phyloP scores from a whole-genome alignment of 2,329 filamentous ascomycete species.

The Pestalotiopsis sp. region DNA sequence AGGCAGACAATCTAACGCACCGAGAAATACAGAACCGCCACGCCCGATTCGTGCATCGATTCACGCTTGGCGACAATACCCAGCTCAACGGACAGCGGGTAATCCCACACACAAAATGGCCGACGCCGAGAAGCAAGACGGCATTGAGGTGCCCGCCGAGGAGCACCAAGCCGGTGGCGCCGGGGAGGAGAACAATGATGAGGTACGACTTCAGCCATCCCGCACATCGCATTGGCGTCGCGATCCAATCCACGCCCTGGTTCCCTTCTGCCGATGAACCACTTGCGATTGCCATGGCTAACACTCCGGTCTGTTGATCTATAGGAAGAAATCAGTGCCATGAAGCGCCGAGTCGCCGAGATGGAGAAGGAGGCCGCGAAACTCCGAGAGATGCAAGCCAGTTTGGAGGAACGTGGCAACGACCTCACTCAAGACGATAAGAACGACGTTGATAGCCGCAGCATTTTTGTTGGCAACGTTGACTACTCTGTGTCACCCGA shows the following conservation, averaged over 20 bases:
- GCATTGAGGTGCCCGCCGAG: constrained; percentile 29
- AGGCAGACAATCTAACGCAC: background rate
- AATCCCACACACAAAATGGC: constrained; percentile 23
- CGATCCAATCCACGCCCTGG: constrained; percentile 18
- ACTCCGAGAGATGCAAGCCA: constrained; percentile 83
- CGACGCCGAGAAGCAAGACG: constrained; percentile 29
- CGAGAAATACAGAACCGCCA: background rate
- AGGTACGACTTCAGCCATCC: constrained; percentile 39
- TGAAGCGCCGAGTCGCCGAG: constrained; percentile 85
- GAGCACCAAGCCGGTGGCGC: constrained; percentile 32
- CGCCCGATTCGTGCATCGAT: background rate
- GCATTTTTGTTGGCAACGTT: constrained; percentile 98
- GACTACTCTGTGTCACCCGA: constrained; percentile 97
- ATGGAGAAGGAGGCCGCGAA: constrained; percentile 91
- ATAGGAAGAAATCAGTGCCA: constrained; percentile 80
- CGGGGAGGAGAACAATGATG: constrained; percentile 48
- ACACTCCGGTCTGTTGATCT: constrained; percentile 18
- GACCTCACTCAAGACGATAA: constrained; percentile 82
- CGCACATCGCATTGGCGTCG: constrained; percentile 13
- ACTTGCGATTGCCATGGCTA: constrained; percentile 22
- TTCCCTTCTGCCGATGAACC: constrained; percentile 15
- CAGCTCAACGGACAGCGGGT: background rate
- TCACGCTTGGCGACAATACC: background rate
- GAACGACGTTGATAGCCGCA: constrained; percentile 92
- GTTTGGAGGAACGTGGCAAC: constrained; percentile 81